Conservation (phyloP, 1,284 basidiomycete genomes). For the Quambalaria eucalypti region DNA sequence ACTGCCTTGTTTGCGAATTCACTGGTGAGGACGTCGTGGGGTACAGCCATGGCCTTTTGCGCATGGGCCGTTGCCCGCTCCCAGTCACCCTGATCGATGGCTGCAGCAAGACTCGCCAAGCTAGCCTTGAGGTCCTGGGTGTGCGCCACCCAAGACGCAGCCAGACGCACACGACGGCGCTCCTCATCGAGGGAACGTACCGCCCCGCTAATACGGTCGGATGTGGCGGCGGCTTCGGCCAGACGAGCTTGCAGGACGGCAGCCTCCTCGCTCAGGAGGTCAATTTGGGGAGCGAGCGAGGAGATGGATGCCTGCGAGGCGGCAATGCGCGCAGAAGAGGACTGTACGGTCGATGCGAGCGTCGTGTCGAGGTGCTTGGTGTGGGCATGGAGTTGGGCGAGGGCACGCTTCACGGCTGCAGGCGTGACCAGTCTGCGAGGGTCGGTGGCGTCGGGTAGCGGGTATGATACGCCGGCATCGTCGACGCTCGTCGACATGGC, state of each 20-base stretch:
- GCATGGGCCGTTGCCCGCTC: slow-evolving; percentile 85
- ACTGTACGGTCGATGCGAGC: slow-evolving; percentile 64
- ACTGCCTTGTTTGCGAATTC: slow-evolving; percentile 79
- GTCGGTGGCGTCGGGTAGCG: slow-evolving; percentile 8
- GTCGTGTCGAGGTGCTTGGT: slow-evolving; percentile 68
- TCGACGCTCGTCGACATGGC: too few species aligned
- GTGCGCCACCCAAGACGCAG: slow-evolving; percentile 71
- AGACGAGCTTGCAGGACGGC: slow-evolving; percentile 57
- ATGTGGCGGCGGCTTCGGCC: slow-evolving; percentile 65
- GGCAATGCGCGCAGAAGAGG: slow-evolving; percentile 29
- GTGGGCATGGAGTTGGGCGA: slow-evolving; percentile 61
- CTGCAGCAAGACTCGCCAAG: slow-evolving; percentile 53
- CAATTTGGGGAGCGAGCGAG: slow-evolving; percentile 59
- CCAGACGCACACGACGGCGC: slow-evolving; percentile 74
- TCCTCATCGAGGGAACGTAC: slow-evolving; percentile 81
- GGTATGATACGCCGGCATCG: too few species aligned
- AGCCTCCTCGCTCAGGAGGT: slow-evolving; percentile 60
- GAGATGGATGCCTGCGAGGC: slow-evolving; percentile 34
- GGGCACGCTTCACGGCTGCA: slow-evolving; percentile 31
- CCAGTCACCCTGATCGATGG: slow-evolving; percentile 84
- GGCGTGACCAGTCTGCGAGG: slow-evolving; percentile 19
- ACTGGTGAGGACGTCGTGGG: slow-evolving; percentile 66
- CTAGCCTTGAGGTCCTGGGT: slow-evolving; percentile 79
- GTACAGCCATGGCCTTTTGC: slow-evolving; percentile 75
- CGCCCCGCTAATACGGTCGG: slow-evolving; percentile 77